Conservation (phyloP, 2,329 filamentous ascomycete genomes). For the Chalaropsis ovoidea region DNA sequence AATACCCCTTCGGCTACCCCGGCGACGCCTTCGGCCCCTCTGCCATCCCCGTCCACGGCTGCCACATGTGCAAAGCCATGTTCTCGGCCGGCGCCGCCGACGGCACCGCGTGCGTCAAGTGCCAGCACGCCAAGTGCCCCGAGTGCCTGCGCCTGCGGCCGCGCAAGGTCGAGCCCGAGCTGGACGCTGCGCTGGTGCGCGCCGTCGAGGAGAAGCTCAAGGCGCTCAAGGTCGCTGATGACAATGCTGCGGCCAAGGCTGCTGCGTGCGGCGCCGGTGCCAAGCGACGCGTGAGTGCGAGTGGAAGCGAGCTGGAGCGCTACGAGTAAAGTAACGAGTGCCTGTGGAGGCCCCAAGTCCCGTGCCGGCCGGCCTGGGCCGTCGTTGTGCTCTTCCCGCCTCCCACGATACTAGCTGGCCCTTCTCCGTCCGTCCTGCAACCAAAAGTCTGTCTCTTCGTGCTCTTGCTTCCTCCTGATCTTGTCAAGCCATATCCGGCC, state of each 20-base stretch:
- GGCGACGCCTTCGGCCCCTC: constrained; percentile 50
- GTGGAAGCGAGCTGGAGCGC: not conserved
- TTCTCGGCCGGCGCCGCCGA: constrained; percentile 44
- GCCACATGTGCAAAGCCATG: constrained; percentile 52
- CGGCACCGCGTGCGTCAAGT: constrained; percentile 48
- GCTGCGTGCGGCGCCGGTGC: not conserved
- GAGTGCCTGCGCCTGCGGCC: constrained; percentile 50
- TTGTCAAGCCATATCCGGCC: too few species aligned
- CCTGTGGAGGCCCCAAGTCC: not conserved
- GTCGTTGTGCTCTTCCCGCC: not conserved
- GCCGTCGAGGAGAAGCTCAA: constrained; percentile 48
- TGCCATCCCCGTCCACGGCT: constrained; percentile 46
- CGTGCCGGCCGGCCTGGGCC: not conserved
- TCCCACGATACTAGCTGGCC: not conserved
- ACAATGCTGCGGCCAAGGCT: not conserved
- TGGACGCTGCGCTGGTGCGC: constrained; percentile 51
- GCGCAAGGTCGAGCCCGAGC: constrained; percentile 50
- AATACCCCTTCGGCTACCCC: constrained; percentile 60
- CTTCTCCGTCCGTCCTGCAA: not conserved
- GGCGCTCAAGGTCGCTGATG: constrained; percentile 33
- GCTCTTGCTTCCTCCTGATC: not conserved
- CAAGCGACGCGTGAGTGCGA: not conserved
- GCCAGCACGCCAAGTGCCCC: constrained; percentile 50
- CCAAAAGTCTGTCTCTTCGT: not conserved
- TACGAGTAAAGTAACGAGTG: not conserved